Conservation (phyloP, 768 basidiomycete species). For the Termitomyces sp. region DNA sequence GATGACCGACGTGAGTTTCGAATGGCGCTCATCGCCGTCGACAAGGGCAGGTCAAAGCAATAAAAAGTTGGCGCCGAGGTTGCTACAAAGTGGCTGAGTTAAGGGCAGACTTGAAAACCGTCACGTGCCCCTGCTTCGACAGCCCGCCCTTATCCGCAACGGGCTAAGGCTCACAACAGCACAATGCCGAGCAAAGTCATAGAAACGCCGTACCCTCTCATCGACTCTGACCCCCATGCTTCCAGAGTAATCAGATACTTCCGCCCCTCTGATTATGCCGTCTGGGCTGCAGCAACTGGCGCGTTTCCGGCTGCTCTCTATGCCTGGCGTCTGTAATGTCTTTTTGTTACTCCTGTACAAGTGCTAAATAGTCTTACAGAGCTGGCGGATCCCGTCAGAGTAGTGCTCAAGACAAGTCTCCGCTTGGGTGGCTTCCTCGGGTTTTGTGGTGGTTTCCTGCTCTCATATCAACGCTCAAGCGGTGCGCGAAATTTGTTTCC, state of each 20-base stretch:
- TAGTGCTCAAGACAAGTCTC: slow-evolving; percentile 30
- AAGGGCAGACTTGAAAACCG: slow-evolving; percentile 25
- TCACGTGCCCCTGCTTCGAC: slow-evolving; percentile 23
- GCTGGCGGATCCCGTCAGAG: slow-evolving; percentile 40
- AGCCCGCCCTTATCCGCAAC: slow-evolving; percentile 25
- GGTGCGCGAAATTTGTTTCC: slow-evolving; percentile 44
- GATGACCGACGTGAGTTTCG: slow-evolving; percentile 34
- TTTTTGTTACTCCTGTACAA: not conserved
- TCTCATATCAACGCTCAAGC: slow-evolving; percentile 89
- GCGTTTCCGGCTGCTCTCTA: slow-evolving; percentile 80
- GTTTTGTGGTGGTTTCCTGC: slow-evolving; percentile 84
- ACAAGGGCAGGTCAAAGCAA: slow-evolving; percentile 4
- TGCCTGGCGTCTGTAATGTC: slow-evolving; percentile 62
- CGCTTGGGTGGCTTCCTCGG: slow-evolving; percentile 71
- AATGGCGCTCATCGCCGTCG: slow-evolving; percentile 48
- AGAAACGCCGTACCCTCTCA: slow-evolving; percentile 76
- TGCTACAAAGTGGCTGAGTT: slow-evolving; percentile 18
- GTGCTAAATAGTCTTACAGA: slow-evolving; percentile 26
- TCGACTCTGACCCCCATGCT: slow-evolving; percentile 91
- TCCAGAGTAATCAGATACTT: slow-evolving; percentile 85
- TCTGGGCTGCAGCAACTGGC: slow-evolving; percentile 76
- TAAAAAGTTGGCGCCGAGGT: slow-evolving; percentile 8
- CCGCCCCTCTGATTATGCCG: slow-evolving; percentile 80
- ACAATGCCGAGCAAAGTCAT: slow-evolving; percentile 45
- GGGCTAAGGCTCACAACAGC: slow-evolving; percentile 13